Evolutionary conservation across 2,329 filamentous ascomycete genomes (phyloP).

Genomic region (Dactylellina parvicollis): DNA sequence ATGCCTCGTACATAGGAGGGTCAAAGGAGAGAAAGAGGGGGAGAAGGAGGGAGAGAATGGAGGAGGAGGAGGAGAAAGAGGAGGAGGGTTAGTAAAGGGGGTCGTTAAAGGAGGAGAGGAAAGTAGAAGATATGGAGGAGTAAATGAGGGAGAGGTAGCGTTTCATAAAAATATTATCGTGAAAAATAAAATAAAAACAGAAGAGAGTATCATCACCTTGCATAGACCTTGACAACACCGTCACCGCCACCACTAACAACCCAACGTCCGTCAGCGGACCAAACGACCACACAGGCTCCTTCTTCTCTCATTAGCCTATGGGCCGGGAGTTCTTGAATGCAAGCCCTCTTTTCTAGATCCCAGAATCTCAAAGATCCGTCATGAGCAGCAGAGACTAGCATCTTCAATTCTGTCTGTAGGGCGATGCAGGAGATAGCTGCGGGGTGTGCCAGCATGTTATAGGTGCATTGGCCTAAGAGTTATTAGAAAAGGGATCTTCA

Average conservation of each 20-base stretch:
- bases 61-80: constrained; percentile 1
- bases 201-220: constrained; percentile 56
- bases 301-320: constrained; percentile 96
- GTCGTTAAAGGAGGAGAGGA: not conserved
- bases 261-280: constrained; percentile 94
- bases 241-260: constrained; percentile 95
- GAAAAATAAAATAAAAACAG: constrained; percentile 3
- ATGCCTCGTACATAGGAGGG: constrained; percentile 29
- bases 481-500: constrained; percentile 53
- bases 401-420: constrained; percentile 88
- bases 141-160: constrained; percentile 9
- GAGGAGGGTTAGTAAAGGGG: too few relatives aligned
- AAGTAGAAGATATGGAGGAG: constrained; percentile 6
- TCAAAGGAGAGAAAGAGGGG: not conserved
- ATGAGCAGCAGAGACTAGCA: constrained; percentile 94
- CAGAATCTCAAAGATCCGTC: constrained; percentile 96
- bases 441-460: constrained; percentile 97
- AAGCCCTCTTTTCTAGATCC: constrained; percentile 93
- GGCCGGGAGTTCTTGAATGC: constrained; percentile 92
- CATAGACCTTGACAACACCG: constrained; percentile 92
- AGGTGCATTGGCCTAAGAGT: constrained; percentile 89
- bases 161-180: constrained; percentile 4
- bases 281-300: constrained; percentile 91
- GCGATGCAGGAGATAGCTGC: constrained; percentile 91
- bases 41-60: not conserved